Conservation (phyloP, 768 basidiomycete species). For the Lepiota brunneoincarnata region DNA sequence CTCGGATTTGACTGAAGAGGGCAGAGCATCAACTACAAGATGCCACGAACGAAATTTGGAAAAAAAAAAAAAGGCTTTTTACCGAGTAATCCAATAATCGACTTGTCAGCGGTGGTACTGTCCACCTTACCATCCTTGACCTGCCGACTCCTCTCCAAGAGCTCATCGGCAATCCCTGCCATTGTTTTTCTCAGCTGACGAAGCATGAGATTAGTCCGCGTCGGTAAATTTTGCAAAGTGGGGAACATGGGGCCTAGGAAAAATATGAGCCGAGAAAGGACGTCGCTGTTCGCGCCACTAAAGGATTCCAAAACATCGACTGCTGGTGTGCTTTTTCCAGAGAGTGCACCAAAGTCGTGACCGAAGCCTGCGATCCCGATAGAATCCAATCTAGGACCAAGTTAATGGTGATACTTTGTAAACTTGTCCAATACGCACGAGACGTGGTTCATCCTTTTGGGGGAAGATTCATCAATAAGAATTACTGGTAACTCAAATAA, state of each 20-base stretch:
- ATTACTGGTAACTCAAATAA: neutral
- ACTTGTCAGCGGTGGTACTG: constrained; percentile 29
- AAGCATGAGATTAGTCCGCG: constrained; percentile 27
- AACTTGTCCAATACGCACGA: constrained; percentile 26
- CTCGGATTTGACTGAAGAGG: constrained; percentile 33
- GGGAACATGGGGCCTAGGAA: constrained; percentile 38
- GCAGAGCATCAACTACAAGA: neutral
- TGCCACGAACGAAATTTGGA: neutral
- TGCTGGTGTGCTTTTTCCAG: constrained; percentile 42
- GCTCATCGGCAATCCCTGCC: constrained; percentile 34
- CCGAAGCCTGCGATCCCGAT: constrained; percentile 61
- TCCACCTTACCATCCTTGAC: constrained; percentile 26
- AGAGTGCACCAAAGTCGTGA: constrained; percentile 52
- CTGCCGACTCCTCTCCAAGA: constrained; percentile 33
- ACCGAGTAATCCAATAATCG: constrained; percentile 37
- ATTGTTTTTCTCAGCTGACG: constrained; percentile 30
- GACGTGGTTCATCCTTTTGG: constrained; percentile 41
- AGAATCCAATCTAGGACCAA: constrained; percentile 43
- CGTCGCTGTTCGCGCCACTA: constrained; percentile 21
- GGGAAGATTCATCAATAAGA: neutral
- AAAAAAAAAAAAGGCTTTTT: constrained; percentile 10
- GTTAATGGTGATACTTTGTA: neutral
- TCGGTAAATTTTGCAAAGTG: constrained; percentile 32
- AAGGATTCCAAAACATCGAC: constrained; percentile 39
- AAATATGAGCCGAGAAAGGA: constrained; percentile 28